A percentile compares a stretch with the other conserved stretches of the same genome.
Conservation (phyloP, 2,329 filamentous ascomycete genomes). For the Xylariaceae sp. region DNA sequence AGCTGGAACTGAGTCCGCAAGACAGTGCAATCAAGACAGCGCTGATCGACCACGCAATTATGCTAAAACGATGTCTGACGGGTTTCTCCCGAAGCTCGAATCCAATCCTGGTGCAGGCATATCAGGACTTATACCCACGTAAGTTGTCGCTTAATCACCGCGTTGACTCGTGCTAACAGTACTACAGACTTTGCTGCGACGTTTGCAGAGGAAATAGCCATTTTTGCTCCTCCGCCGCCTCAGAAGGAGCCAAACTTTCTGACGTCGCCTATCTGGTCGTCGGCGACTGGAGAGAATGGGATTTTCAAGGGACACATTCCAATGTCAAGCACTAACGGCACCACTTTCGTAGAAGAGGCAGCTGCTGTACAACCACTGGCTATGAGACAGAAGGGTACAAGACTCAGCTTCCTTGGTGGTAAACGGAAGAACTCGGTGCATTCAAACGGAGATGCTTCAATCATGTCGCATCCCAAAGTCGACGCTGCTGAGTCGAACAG, state of each 20-base stretch:
- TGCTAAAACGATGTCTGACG: constrained; percentile 77
- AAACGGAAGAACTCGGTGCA: constrained; percentile 44
- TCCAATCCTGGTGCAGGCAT: constrained; percentile 53
- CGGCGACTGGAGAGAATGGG: constrained; percentile 29
- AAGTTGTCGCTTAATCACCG: constrained; percentile 36
- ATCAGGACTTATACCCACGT: constrained; percentile 64
- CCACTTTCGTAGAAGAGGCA: constrained; percentile 46
- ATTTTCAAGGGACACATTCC: constrained; percentile 20
- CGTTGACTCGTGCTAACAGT: constrained; percentile 13
- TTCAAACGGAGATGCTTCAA: constrained; percentile 26
- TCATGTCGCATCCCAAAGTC: constrained; percentile 27
- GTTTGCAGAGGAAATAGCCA: constrained; percentile 64
- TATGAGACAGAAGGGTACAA: constrained; percentile 49
- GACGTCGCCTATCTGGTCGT: constrained; percentile 41
- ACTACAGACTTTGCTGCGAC: constrained; percentile 56
- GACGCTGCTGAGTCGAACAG: constrained; percentile 31
- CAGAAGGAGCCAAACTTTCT: constrained; percentile 39
- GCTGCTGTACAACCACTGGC: constrained; percentile 51
- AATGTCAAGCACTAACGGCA: constrained; percentile 23
- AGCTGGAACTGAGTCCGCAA: constrained; percentile 54
- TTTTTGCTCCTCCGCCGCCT: constrained; percentile 54
- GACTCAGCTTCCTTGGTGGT: constrained; percentile 57
- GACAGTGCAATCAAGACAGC: constrained; percentile 81
- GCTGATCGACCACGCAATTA: constrained; percentile 83
- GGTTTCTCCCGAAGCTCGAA: constrained; percentile 64